Conservation (phyloP, 805 yeast genomes). For the Candida silvatica region DNA sequence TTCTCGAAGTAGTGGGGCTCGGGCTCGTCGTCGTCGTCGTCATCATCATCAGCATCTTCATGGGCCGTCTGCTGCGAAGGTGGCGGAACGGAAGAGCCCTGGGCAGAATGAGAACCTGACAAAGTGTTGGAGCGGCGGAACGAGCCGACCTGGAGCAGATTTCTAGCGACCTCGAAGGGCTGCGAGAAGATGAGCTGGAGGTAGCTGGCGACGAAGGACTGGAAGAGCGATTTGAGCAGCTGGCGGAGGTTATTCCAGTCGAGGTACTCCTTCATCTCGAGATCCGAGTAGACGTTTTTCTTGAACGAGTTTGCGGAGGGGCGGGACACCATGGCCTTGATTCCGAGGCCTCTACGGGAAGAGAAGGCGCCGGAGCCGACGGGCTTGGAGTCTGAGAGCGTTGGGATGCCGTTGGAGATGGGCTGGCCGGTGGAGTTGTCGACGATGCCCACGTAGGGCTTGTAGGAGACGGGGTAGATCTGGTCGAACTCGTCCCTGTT, state of each 20-base stretch:
- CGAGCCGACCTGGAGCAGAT: conserved; percentile 73
- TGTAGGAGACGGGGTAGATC: conserved; percentile 26
- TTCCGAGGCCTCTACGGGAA: neutral
- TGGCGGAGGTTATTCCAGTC: conserved; percentile 52
- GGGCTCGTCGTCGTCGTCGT: conserved; percentile 27
- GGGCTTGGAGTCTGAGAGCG: conserved; percentile 2
- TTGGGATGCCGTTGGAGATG: conserved; percentile 23
- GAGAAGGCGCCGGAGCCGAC: neutral
- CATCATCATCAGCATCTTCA: conserved; percentile 18
- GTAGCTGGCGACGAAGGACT: conserved; percentile 62
- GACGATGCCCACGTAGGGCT: conserved; percentile 25
- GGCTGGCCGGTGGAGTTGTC: conserved; percentile 26
- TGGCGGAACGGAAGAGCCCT: neutral
- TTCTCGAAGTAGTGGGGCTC: conserved; percentile 11
- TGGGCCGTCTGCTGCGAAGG: neutral
- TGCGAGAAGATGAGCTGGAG: conserved; percentile 63
- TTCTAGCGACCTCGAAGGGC: conserved; percentile 79
- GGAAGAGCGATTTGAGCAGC: conserved; percentile 44
- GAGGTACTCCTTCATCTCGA: conserved; percentile 60
- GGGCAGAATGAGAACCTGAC: too few species aligned
- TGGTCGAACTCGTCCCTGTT: conserved; percentile 23
- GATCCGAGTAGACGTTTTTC: conserved; percentile 40
- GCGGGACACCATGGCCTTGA: conserved; percentile 5
- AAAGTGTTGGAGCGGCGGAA: conserved; percentile 31
- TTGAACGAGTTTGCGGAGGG: conserved; percentile 11